These are phyloP conservation scores for Cephalotrichum gorgonifer DNA, from an alignment of 2,329 filamentous ascomycete genomes.

Conservation along the genomic window DNA sequence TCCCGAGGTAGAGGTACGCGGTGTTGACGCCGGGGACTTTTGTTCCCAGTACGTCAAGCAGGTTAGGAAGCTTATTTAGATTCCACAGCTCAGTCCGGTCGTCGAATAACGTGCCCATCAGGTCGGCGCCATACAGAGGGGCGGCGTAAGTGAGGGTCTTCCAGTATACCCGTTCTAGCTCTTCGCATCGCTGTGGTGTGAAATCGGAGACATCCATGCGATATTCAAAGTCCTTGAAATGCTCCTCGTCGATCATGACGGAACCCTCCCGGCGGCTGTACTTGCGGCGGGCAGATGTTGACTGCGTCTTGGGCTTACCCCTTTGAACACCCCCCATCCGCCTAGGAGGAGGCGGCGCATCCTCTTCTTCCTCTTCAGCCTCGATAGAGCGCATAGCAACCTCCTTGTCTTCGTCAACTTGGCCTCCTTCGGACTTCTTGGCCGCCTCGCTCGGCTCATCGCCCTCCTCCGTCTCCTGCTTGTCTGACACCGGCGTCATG, in stretches of 20 bases:
- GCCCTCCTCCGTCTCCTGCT: conserved; percentile 18
- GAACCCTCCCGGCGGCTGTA: conserved; percentile 71
- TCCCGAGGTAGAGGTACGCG: conserved; percentile 92
- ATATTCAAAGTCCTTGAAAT: conserved; percentile 88
- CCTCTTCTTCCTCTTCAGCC: conserved; percentile 33
- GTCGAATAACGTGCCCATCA: conserved; percentile 90
- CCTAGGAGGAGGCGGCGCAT: conserved; percentile 18
- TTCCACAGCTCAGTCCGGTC: conserved; percentile 83
- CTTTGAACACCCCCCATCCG: conserved; percentile 43
- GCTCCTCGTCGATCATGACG: conserved; percentile 76
- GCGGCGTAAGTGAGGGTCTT: conserved; percentile 92
- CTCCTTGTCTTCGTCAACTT: conserved; percentile 31
- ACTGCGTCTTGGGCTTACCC: conserved; percentile 49
- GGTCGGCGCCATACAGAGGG: conserved; percentile 91
- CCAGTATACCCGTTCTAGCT: conserved; percentile 93
- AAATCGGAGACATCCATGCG: conserved; percentile 80
- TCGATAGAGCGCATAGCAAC: conserved; percentile 26
- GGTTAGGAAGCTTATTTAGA: conserved; percentile 83
- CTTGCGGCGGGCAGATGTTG: conserved; percentile 77
- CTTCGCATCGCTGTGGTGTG: conserved; percentile 83
- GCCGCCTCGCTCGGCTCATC: neutral
- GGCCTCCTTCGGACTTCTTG: conserved; percentile 8
- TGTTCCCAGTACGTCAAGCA: conserved; percentile 86
- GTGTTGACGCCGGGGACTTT: conserved; percentile 98
- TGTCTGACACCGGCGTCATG: conserved; percentile 49